Base-by-base conservation (phyloP, 106 monocot species). In the Acanthochlamys bracteata region DNA sequence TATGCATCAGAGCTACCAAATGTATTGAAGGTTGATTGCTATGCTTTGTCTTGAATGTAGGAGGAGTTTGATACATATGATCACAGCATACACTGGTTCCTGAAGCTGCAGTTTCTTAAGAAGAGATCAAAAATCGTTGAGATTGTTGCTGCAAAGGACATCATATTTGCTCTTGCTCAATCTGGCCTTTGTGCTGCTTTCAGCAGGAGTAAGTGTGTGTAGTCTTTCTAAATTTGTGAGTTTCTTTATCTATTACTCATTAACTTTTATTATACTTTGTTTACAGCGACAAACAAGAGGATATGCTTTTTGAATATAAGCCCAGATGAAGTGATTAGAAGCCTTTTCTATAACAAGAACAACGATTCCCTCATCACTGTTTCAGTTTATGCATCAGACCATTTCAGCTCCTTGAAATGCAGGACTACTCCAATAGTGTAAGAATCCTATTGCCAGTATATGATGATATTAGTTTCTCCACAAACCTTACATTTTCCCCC, bases 31-130 rank as follows among this genome's bases (percentile, higher is more conserved):
- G 55, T 17, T 17, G 53, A 54, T 54, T 15, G 20, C 20, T 59
- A 47, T 23, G 17, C 21, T 51, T 56, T 10, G 71, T 72, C 45
- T 7, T 7, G 17, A 16, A 59, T 77, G 74, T 76, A 89, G 93
- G 93, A 89, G 72, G 86, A 94, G 70, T 94, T 86, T 75, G 86
- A 94, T 76, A 86, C 89, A 0, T 89, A 82, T 51, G 89, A 94
- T 75, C 82, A 85, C 60, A 86, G 81, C 39, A 81, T 79, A 60
- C 86, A 90, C 59, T 76, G 74, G 67, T 86, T 90, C 67, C 60
- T 90, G 39, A 79, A 80, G 41, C 51, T 90, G 45, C 85, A 80
- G 52, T 86, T 90, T 71, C 83, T 90, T 41, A 86, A 82, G 71
- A 92, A 82, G 54, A 79, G 92, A 67, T 92, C 83, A 21, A 92